Conservation (phyloP, 2,329 filamentous ascomycete species). For the Sclerotinia subarctica region DNA sequence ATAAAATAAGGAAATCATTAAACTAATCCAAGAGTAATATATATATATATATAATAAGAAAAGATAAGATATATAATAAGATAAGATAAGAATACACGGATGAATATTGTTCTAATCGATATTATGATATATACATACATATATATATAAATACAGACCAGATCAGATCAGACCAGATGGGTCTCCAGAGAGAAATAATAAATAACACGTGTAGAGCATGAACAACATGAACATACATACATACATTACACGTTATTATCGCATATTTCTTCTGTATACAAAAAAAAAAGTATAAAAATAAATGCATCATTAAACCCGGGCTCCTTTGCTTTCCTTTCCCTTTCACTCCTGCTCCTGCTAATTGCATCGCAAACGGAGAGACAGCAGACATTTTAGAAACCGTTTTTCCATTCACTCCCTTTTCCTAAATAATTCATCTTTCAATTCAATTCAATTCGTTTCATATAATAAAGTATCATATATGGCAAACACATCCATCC, state of each 20-base stretch:
- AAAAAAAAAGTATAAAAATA: neutral
- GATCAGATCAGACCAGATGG: too few relatives aligned
- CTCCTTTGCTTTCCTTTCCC: constrained; percentile 1
- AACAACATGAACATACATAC: neutral
- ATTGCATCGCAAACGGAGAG: neutral
- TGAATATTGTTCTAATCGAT: neutral
- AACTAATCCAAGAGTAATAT: neutral
- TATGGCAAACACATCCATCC: constrained; percentile 14
- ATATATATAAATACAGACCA: neutral
- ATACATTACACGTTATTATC: constrained; percentile 4
- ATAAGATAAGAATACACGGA: neutral
- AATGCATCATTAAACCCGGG: constrained; percentile 11
- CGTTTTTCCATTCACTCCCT: constrained; percentile 6
- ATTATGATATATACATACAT: neutral
- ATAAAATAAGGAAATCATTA: too few relatives aligned
- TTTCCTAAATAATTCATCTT: constrained; percentile 4
- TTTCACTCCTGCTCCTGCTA: neutral
- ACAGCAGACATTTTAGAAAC: neutral
- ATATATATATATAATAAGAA: too few relatives aligned
- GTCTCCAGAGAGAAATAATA: too few relatives aligned
- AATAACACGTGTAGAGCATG: neutral
- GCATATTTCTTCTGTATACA: constrained; percentile 6
- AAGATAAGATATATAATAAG: too few relatives aligned
- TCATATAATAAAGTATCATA: constrained; percentile 11
- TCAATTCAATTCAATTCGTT: neutral